Evolutionary conservation across 2,329 filamentous ascomycete species (phyloP), one percentile per base, ranked within the genome.

Genomic region (Microdochium bolleyi): DNA sequence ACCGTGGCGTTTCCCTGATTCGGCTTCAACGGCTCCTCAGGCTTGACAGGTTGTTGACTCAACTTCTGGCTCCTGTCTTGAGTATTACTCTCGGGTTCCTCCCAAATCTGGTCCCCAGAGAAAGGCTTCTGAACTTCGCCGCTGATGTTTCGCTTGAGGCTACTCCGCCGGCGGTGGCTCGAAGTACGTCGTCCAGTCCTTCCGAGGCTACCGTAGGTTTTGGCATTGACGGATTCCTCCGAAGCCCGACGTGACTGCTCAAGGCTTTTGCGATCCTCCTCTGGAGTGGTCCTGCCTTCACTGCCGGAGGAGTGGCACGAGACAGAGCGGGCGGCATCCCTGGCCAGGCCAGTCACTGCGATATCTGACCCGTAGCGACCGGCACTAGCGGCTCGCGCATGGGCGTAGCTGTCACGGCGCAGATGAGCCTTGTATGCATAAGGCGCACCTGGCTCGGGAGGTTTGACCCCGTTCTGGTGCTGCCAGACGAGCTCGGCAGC

Each of bases 61-160:
- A 11, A 30, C 22, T 7, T 11, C 10, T 46, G 16, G 41, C 19
- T 19, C 21, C 16, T 49, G 3, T 49, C 48, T 7, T 49, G 24
- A 51, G 65, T 59, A 27, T 66, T 59, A n/a, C 61, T 75, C 62
- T 88, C 83, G 1, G 89, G 88, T 65, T 96, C 92, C 67, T 96
- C 92, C 77, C 90, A 96, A 55, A 96, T 92, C 63, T 89, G 84
- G 64, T 91, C 87, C 32, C 85, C 82, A 1, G 85, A 86, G 64
- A 89, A 91, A 1, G 84, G 79, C 52, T 76, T 80, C 59, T 79
- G 73, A 54, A 85, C 71, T 62, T 87, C 84, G 21, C 84, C 85
- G 64, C 85, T 90, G 61, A 84, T 79, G 58, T 88, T 87, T 55
- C 87, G 79, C 67, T 81, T 85, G 61, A 82, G 75, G 60, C 83